phyloP scores from a whole-genome alignment of 352 stramenopile species.

The Phytophthora pistaciae region DNA sequence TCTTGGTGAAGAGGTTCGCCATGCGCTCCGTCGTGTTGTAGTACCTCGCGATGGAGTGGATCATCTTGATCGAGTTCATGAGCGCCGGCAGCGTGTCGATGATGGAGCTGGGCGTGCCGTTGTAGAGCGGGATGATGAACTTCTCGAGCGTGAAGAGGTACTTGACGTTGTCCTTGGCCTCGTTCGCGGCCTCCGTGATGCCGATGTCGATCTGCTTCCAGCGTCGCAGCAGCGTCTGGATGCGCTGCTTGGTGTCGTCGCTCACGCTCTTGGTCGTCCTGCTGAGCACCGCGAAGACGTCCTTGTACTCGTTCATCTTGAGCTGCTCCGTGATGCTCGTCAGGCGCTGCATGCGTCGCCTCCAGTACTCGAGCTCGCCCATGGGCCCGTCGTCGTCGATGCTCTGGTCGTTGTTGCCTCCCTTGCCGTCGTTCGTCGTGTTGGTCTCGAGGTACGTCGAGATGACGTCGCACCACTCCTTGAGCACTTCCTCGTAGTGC shows the following conservation, averaged over 20 bases:
- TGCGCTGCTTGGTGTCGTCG: slow-evolving; percentile 93
- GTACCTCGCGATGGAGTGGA: slow-evolving; percentile 98
- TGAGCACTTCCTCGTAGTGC: slow-evolving; percentile 96
- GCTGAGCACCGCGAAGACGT: slow-evolving; percentile 94
- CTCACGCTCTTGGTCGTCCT: slow-evolving; percentile 87
- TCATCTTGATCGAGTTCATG: slow-evolving; percentile 99
- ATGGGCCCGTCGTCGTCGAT: slow-evolving; percentile 94
- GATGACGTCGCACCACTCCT: slow-evolving; percentile 98
- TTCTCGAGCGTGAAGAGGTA: slow-evolving; percentile 99
- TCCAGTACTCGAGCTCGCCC: slow-evolving; percentile 98
- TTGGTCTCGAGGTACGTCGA: slow-evolving; percentile 94
- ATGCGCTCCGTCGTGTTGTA: slow-evolving; percentile 99
- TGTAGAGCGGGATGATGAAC: slow-evolving; percentile 93
- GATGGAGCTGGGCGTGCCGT: slow-evolving; percentile 96
- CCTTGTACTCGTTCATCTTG: slow-evolving; percentile 97
- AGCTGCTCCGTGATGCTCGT: slow-evolving; percentile 99
- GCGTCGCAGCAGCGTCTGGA: slow-evolving; percentile 93
- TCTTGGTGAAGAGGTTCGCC: slow-evolving; percentile 97
- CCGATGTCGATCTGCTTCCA: slow-evolving; percentile 99
- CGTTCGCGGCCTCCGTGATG: slow-evolving; percentile 98
- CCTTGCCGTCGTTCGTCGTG: slow-evolving; percentile 66
- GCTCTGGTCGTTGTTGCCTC: slow-evolving; percentile 61
- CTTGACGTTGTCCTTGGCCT: slow-evolving; percentile 99
- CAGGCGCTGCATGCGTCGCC: slow-evolving; percentile 96
- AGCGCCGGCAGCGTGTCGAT: slow-evolving; percentile 98